Percentiles rank a stretch among this genome's conserved stretches.
Conservation (phyloP, 192 early-diverging fungal species). For the Funneliformis geosporum region DNA sequence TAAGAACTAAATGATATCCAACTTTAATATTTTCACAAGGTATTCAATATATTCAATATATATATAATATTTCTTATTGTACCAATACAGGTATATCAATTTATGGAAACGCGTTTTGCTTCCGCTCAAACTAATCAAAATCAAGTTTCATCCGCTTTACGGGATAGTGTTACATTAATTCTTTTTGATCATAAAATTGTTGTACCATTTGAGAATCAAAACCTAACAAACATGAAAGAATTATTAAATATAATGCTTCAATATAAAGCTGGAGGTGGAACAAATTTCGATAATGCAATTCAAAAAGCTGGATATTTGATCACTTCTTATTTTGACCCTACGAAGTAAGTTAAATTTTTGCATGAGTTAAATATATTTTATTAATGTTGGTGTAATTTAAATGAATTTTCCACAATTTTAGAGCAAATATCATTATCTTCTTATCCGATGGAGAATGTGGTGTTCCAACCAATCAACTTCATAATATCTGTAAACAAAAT, state of each 20-base stretch:
- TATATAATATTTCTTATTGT: neutral
- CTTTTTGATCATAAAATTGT: neutral
- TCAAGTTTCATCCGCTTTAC: neutral
- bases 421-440: slow-evolving; percentile 31
- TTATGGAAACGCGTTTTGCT: slow-evolving; percentile 29
- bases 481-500: slow-evolving; percentile 3
- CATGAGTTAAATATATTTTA: neutral
- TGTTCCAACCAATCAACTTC: neutral
- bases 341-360: slow-evolving; percentile 10
- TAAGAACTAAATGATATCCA: neutral
- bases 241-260: slow-evolving; percentile 18
- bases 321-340: slow-evolving; percentile 13
- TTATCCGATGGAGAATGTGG: slow-evolving; percentile 26
- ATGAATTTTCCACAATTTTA: neutral
- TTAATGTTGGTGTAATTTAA: neutral
- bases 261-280: neutral
- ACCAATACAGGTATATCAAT: slow-evolving; percentile 5
- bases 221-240: neutral
- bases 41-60: neutral
- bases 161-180: slow-evolving; percentile 15
- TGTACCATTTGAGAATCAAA: slow-evolving; percentile 17
- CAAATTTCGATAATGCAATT: neutral
- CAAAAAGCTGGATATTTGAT: neutral
- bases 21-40: too few species aligned
- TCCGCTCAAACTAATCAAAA: neutral